Evolutionary conservation across 2,329 filamentous ascomycete species (phyloP).

Genomic region (Trichoderma brevicompactum): DNA sequence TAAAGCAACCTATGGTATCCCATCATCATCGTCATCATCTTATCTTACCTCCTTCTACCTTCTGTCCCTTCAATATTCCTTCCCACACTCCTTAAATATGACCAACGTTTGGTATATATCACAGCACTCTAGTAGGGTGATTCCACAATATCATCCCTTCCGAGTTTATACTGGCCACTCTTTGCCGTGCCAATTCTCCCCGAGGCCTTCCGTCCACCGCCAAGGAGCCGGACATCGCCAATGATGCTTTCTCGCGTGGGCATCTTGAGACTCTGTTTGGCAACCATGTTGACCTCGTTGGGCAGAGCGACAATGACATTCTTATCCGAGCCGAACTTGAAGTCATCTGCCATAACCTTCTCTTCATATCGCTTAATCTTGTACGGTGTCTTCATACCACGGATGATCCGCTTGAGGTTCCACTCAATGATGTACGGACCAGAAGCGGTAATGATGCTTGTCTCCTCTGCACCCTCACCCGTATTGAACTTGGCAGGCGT

Average conservation of each 20-base stretch:
- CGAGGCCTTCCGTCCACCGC: constrained; percentile 54
- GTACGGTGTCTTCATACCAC: constrained; percentile 83
- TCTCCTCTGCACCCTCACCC: constrained; percentile 78
- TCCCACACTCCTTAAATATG: constrained; percentile 9
- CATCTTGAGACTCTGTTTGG: constrained; percentile 79
- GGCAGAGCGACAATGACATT: constrained; percentile 96
- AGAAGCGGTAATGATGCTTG: constrained; percentile 94
- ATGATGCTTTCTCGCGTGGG: constrained; percentile 94
- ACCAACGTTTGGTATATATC: not conserved
- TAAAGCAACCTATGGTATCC: constrained; percentile 27
- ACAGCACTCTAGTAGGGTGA: constrained; percentile 55
- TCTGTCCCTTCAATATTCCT: constrained; percentile 1
- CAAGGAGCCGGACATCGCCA: constrained; percentile 55
- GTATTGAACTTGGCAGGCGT: constrained; percentile 94
- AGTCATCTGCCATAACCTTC: constrained; percentile 97
- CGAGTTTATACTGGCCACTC: constrained; percentile 72
- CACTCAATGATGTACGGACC: constrained; percentile 97
- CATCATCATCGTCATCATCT: constrained; percentile 1
- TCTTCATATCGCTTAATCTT: constrained; percentile 96
- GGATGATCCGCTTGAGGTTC: constrained; percentile 88
- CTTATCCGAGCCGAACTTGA: constrained; percentile 96
- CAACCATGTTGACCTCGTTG: constrained; percentile 98
- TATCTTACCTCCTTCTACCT: not conserved
- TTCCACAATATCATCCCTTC: constrained; percentile 83
- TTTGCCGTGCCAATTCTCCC: constrained; percentile 57